Conservation (phyloP, 345 rosid species). For the Eucalyptus sp. region DNA sequence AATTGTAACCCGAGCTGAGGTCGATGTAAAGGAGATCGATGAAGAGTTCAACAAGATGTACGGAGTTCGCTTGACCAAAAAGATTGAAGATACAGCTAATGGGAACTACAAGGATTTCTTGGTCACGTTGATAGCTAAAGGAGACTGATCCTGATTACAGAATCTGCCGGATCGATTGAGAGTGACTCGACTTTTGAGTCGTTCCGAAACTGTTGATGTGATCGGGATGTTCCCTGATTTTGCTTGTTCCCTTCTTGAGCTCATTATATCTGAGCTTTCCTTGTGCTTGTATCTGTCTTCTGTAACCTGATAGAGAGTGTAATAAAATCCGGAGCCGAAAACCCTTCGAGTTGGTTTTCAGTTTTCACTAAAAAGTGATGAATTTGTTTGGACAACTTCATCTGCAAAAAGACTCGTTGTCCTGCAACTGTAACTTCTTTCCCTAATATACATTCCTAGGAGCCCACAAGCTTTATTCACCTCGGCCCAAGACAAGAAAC, state of each 20-base stretch:
- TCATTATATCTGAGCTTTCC: neutral
- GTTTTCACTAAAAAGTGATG: neutral
- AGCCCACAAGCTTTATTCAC: neutral
- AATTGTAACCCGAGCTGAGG: conserved; percentile 56
- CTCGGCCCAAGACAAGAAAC: neutral
- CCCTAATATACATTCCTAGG: neutral
- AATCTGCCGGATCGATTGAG: neutral
- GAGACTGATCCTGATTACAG: conserved; percentile 6
- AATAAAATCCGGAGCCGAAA: neutral
- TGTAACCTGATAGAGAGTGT: neutral
- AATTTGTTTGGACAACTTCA: neutral
- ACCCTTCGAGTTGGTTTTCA: neutral
- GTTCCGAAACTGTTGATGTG: neutral
- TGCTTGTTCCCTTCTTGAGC: neutral
- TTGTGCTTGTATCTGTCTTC: neutral
- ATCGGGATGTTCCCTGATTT: neutral
- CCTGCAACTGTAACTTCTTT: neutral
- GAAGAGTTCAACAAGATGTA: conserved; percentile 26
- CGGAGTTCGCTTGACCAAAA: conserved; percentile 33
- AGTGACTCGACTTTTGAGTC: neutral
- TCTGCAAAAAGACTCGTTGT: neutral
- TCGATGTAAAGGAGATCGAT: conserved; percentile 42
- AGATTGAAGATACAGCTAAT: conserved; percentile 35
- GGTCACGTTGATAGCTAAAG: conserved; percentile 40
- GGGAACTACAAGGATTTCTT: conserved; percentile 81